Base-by-base conservation (phyloP, 257 asterid genomes). In the Ligustrum vulgare region DNA sequence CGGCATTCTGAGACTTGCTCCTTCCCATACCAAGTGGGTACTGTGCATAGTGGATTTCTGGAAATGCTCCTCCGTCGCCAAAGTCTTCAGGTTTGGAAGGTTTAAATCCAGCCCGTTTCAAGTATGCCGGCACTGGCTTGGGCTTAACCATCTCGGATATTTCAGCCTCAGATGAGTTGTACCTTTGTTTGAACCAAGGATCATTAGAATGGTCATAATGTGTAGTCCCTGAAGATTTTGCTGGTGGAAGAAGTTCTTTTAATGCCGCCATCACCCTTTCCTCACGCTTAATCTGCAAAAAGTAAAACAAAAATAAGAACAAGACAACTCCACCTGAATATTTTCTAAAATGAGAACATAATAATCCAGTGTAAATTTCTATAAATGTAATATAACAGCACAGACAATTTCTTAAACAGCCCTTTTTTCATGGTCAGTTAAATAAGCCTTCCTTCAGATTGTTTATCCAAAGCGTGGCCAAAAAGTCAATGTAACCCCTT, bases 31-130 rank as follows among this genome's bases (percentile, higher is more conserved):
- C 96, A 68, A 94, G 94, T 45, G 99, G 98, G 80, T 91, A 89
- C 72, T 92, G 98, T 0, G 93, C 97, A 51, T 86, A 89, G 36
- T 91, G 99, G 56, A 94, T 88, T 79, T 94, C 99, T 2, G 99
- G 99, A 75, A 94, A 94, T 1, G 98, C 98, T 66, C 99, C 99
- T 36, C 99, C 99, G 88, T 92, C 97, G 1, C 99, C 99, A 72
- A 89, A 94, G 71, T 94, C 97, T 87, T 91, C 99, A 0, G 86
- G 91, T 76, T 94, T 92, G 2, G 93, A 84, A 0, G 99, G 99
- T 87, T 87, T 89, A 73, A 92, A 94, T 32, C 97, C 98, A 0
- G 93, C 87, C 60, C 97, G 86, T 76, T 94, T 92, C 83, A 92
- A 73, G 78, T 94, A 94, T 6, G 82, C 88, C 1, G 98, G 97